These are phyloP conservation scores for Trifolium fragiferum DNA, from an alignment of 306 rosid genomes.

Conservation along the genomic window DNA sequence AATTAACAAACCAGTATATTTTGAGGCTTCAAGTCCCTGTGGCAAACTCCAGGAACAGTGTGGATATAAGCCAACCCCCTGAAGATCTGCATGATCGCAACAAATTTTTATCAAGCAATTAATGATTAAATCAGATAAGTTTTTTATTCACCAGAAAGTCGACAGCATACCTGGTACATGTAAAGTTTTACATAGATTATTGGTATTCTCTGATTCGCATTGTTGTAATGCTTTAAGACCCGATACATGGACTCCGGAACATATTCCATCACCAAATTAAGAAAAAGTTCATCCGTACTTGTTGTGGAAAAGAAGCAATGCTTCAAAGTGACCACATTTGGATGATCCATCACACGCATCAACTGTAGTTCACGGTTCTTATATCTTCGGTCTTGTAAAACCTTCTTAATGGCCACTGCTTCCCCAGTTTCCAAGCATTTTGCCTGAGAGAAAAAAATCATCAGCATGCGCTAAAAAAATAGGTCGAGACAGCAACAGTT, in stretches of 20 bases:
- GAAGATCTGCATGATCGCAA: slow-evolving; percentile 65
- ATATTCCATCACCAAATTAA: slow-evolving; percentile 97
- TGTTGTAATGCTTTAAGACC: slow-evolving; percentile 81
- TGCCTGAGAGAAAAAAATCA: slow-evolving; percentile 58
- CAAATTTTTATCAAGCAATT: slow-evolving; percentile 28
- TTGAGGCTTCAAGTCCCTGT: slow-evolving; percentile 96
- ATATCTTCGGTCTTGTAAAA: slow-evolving; percentile 87
- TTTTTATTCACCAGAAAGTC: slow-evolving; percentile 16
- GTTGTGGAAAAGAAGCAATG: slow-evolving; percentile 98
- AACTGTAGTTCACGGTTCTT: slow-evolving; percentile 93
- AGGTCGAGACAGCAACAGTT: background rate
- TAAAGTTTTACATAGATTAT: slow-evolving; percentile 87
- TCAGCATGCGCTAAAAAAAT: slow-evolving; percentile 9
- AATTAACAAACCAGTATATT: slow-evolving; percentile 78
- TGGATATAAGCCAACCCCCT: slow-evolving; percentile 94
- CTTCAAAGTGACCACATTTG: slow-evolving; percentile 86
- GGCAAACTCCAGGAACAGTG: slow-evolving; percentile 91
- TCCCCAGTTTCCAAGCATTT: slow-evolving; percentile 97
- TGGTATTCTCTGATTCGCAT: slow-evolving; percentile 87
- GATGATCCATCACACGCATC: slow-evolving; percentile 98
- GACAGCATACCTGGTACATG: slow-evolving; percentile 76
- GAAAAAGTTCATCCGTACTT: slow-evolving; percentile 85
- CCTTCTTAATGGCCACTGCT: slow-evolving; percentile 92
- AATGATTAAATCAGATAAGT: slow-evolving; percentile 18
- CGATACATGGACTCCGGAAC: slow-evolving; percentile 91